Conservation (phyloP, 2,329 filamentous ascomycete genomes). For the Fusarium algeriense region DNA sequence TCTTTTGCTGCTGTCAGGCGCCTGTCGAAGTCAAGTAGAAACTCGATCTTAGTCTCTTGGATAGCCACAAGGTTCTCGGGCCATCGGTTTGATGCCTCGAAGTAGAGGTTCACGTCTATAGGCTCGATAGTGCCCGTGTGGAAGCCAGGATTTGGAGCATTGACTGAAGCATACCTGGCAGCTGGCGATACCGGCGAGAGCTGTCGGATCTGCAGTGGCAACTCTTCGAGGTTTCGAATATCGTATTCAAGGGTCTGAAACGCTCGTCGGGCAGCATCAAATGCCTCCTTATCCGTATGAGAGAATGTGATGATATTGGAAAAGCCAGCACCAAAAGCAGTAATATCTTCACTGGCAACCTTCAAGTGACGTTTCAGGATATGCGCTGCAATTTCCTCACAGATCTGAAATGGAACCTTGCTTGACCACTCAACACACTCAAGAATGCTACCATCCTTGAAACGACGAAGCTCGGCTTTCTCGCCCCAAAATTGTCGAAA, state of each 20-base stretch:
- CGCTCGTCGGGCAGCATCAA: constrained; percentile 75
- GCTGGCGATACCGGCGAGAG: constrained; percentile 78
- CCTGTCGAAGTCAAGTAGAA: constrained; percentile 81
- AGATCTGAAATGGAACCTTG: constrained; percentile 72
- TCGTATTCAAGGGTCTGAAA: constrained; percentile 82
- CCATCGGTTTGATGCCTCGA: constrained; percentile 94
- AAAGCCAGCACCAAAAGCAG: constrained; percentile 64
- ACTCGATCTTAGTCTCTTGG: constrained; percentile 93
- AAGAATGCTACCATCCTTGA: constrained; percentile 93
- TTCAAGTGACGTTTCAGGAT: constrained; percentile 78
- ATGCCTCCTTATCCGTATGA: constrained; percentile 66
- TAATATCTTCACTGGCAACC: constrained; percentile 65
- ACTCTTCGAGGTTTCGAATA: constrained; percentile 80
- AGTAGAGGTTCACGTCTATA: constrained; percentile 86
- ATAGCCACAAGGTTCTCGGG: constrained; percentile 92
- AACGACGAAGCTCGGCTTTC: constrained; percentile 90
- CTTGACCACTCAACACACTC: constrained; percentile 91
- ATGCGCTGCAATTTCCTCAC: constrained; percentile 83
- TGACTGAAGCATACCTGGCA: constrained; percentile 78
- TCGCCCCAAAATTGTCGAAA: constrained; percentile 97
- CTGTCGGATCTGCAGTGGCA: constrained; percentile 89
- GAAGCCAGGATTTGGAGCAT: constrained; percentile 56
- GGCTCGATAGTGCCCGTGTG: constrained; percentile 63
- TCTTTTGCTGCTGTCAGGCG: constrained; percentile 73
- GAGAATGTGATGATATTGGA: constrained; percentile 61